A percentile compares a stretch with the other conserved stretches of the same genome.
These are phyloP conservation scores for Yamadazyma phyllophila DNA, from an alignment of 805 yeast genomes.

Conservation along the genomic window DNA sequence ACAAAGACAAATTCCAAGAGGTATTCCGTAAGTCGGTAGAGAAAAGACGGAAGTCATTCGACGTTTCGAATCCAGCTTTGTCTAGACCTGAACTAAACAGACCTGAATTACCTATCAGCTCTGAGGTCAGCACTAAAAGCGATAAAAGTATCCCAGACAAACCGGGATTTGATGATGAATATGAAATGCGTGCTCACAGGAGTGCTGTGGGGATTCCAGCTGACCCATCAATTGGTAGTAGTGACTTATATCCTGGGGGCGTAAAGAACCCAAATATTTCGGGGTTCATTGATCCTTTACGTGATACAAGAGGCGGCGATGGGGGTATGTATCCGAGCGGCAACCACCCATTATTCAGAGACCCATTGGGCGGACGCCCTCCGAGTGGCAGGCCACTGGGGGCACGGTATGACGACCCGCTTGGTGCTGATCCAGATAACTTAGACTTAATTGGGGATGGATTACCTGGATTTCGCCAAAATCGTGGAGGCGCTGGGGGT, in stretches of 20 bases:
- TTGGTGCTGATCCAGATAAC: slow-evolving; percentile 36
- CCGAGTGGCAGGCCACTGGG: slow-evolving; percentile 42
- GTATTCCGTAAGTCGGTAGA: slow-evolving; percentile 1
- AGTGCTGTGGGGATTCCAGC: neutral
- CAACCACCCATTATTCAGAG: slow-evolving; percentile 50
- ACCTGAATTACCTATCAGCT: slow-evolving; percentile 4
- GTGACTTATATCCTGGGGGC: slow-evolving; percentile 50
- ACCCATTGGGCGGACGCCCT: slow-evolving; percentile 16
- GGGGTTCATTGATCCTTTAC: slow-evolving; percentile 45
- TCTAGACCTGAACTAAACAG: neutral
- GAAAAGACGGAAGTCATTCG: neutral
- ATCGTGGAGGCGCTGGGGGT: slow-evolving; percentile 13
- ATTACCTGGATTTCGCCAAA: slow-evolving; percentile 40
- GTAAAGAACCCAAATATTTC: slow-evolving; percentile 37
- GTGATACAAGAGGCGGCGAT: slow-evolving; percentile 39
- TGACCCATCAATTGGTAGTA: slow-evolving; percentile 38
- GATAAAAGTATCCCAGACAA: slow-evolving; percentile 37
- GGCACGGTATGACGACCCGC: slow-evolving; percentile 53
- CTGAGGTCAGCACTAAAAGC: slow-evolving; percentile 6
- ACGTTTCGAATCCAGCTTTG: too few relatives aligned
- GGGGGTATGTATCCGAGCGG: slow-evolving; percentile 58
- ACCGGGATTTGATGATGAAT: slow-evolving; percentile 57
- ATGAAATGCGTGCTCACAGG: slow-evolving; percentile 28
- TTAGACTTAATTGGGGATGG: slow-evolving; percentile 45
- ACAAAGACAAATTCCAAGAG: slow-evolving; percentile 7